Percentiles rank a stretch among this genome's conserved stretches.
phyloP scores from a whole-genome alignment of 2,329 filamentous ascomycete species.

The Diplodia scrobiculata region DNA sequence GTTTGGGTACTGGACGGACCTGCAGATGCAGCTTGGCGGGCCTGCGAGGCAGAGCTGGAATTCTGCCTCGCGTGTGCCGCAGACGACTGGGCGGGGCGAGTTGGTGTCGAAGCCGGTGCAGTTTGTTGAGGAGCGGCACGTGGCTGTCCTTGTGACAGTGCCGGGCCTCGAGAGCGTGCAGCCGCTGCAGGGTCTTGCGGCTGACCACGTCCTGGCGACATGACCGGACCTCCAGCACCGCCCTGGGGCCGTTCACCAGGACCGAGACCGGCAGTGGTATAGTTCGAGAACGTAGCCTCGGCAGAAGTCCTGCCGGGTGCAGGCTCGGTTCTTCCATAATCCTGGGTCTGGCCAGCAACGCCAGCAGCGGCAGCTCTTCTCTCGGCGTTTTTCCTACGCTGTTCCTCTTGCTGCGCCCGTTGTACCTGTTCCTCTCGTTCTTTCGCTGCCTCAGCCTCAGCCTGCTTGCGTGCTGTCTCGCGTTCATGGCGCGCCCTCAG shows the following conservation, averaged over 20 bases:
- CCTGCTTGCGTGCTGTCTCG: conserved; percentile 66
- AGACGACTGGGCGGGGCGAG: conserved; percentile 6
- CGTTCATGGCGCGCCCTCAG: conserved; percentile 83
- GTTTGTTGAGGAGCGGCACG: conserved; percentile 38
- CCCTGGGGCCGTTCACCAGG: conserved; percentile 6
- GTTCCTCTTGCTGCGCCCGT: conserved; percentile 58
- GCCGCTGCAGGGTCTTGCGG: conserved; percentile 15
- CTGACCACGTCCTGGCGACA: conserved; percentile 15
- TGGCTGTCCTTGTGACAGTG: conserved; percentile 43
- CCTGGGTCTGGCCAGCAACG: conserved; percentile 47
- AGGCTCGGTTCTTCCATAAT: conserved; percentile 15
- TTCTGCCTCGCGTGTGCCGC: conserved; percentile 39
- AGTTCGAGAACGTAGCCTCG: conserved; percentile 10
- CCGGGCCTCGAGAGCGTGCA: conserved; percentile 22
- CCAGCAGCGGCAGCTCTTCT: conserved; percentile 61
- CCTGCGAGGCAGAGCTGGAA: conserved; percentile 37
- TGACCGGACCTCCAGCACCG: conserved; percentile 20
- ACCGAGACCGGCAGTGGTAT: conserved; percentile 15
- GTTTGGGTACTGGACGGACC: conserved; percentile 34
- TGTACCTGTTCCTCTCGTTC: conserved; percentile 51
- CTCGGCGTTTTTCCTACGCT: conserved; percentile 58
- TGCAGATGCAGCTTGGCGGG: conserved; percentile 38
- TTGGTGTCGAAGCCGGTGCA: conserved; percentile 32
- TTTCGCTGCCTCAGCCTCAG: conserved; percentile 64
- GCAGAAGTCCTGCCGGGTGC: conserved; percentile 18